Conservation (phyloP, 2,329 filamentous ascomycete genomes). For the Keithomyces neogunnii region DNA sequence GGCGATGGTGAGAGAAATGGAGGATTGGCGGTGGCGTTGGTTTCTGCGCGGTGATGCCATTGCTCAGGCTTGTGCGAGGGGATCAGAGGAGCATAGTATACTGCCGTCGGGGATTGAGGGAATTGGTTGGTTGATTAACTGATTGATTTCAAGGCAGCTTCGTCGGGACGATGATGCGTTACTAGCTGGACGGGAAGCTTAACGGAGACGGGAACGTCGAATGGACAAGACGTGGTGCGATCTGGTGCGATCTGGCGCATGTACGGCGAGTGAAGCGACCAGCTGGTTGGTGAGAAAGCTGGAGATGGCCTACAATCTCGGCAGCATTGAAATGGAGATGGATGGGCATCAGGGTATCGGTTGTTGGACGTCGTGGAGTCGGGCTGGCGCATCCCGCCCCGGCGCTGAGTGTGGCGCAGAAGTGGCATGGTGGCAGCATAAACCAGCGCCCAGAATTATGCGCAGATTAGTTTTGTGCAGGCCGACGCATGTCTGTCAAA, state of each 20-base stretch:
- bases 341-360: background rate
- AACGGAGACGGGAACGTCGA: background rate
- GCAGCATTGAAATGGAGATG: background rate
- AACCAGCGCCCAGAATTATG: too few relatives aligned
- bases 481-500: too few relatives aligned
- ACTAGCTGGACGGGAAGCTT: too few relatives aligned
- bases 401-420: background rate
- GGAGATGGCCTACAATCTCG: background rate
- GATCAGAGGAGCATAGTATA: slow-evolving; percentile 12
- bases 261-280: background rate
- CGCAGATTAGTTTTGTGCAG: too few relatives aligned
- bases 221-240: too few relatives aligned
- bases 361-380: background rate
- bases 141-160: background rate
- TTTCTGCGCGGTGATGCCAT: slow-evolving; percentile 32
- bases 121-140: background rate
- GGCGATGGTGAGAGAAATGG: slow-evolving; percentile 23
- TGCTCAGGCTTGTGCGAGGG: slow-evolving; percentile 8
- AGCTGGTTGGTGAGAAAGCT: background rate
- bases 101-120: background rate
- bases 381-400: too few relatives aligned
- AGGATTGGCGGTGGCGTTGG: slow-evolving; percentile 27
- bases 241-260: too few relatives aligned
- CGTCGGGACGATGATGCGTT: background rate
- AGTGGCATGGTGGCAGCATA: background rate